Evolutionary conservation across 768 basidiomycete genomes (phyloP), one percentile per base, ranked within the genome.

Genomic region (Phaeolepiota aurea): DNA sequence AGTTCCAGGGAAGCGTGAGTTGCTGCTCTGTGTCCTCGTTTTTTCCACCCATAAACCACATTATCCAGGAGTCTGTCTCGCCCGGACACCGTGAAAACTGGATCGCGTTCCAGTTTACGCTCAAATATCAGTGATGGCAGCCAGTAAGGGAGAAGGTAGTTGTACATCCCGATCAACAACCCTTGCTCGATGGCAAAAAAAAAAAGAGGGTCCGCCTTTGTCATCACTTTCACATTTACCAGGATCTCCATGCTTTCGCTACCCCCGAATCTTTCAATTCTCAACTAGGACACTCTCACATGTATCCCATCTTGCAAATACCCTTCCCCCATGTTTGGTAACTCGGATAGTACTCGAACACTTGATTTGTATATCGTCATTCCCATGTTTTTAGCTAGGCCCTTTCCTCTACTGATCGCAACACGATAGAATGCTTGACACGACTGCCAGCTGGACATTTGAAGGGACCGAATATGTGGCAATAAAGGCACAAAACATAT

Each of bases 1-100:
- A 62, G 57, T 58, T 61, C 68, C 47, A 63, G 62, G 48, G 68
- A 75, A 50, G 61, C 63, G 74, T 71, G 46, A 40, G 64, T 53
- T 23, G n/a, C 28, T 18, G 12, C 37, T 37, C 28, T 31, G 34
- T 18, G n/a, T 40, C 33, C n/a, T 42, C 25, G 25, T 5, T n/a
- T 40, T 30, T 18, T 31, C 33, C 19, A n/a, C 41, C 12, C 20
- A n/a, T 38, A n/a, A 21, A 21, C 45, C 15, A 36, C 32, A 28
- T 12, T 20, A 14, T 41, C n/a, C 16, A 32, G 13, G 7, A 62
- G 52, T 38, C 50, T 55, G 28, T 65, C 62, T 28, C 54, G 65
- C 36, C 59, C 64, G 32, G 53, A 54, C 33, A 63, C 57, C 11
- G 55, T 53, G 35, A 42, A 41, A 19, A 42, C 38, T 21, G 50